phyloP scores from a whole-genome alignment of 192 early-diverging fungal species.

The Podila verticillata region DNA sequence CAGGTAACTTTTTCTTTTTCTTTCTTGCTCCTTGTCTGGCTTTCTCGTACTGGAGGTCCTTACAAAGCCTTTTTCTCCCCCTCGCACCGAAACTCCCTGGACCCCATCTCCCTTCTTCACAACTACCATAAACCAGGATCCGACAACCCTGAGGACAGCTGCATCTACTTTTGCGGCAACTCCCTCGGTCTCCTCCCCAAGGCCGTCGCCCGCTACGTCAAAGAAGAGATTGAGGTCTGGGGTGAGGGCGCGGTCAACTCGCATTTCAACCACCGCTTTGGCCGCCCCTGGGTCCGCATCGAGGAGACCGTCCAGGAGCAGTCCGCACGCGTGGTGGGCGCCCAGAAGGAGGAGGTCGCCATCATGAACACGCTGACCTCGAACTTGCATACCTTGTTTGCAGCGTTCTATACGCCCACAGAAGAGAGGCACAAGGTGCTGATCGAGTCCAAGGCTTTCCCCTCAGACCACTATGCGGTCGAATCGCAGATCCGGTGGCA shows the following conservation, averaged over 20 bases:
- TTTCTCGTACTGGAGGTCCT: no score
- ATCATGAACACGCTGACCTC: conserved; percentile 94
- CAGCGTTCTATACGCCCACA: conserved; percentile 93
- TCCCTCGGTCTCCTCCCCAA: conserved; percentile 91
- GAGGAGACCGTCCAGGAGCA: conserved; percentile 80
- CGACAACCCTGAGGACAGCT: conserved; percentile 46
- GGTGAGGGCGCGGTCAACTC: conserved; percentile 84
- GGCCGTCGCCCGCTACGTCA: conserved; percentile 69
- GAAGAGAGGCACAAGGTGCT: conserved; percentile 79
- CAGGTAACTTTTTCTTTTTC: conserved; percentile 10
- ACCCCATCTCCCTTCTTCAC: no score
- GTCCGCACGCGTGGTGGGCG: conserved; percentile 84
- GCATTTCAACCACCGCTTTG: conserved; percentile 86
- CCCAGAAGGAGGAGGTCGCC: conserved; percentile 80
- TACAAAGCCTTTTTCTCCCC: no score
- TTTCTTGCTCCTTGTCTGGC: not conserved
- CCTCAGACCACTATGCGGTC: conserved; percentile 94
- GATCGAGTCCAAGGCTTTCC: conserved; percentile 94
- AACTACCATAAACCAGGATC: conserved; percentile 14
- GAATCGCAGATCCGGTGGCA: conserved; percentile 91
- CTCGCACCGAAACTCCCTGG: no score
- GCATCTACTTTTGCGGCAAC: conserved; percentile 93
- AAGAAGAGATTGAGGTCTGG: conserved; percentile 94
- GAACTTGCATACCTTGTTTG: conserved; percentile 91
- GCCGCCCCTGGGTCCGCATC: conserved; percentile 87